These are phyloP conservation scores for Leccinum pellstonianum DNA, from an alignment of 768 basidiomycete genomes.

Conservation along the genomic window DNA sequence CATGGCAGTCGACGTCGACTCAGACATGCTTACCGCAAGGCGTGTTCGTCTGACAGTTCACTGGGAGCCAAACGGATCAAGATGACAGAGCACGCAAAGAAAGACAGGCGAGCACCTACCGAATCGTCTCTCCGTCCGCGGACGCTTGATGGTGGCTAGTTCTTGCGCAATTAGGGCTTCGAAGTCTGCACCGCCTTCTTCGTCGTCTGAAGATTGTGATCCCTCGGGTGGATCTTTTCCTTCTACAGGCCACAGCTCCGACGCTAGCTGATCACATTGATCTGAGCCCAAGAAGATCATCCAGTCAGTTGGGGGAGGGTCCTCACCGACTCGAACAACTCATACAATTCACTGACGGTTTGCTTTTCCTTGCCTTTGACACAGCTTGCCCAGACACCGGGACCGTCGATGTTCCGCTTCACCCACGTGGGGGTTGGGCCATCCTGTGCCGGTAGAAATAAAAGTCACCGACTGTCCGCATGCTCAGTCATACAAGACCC, in stretches of 20 bases:
- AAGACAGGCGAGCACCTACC: constrained; percentile 39
- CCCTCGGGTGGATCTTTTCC: constrained; percentile 24
- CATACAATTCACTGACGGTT: constrained; percentile 72
- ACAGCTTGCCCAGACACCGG: constrained; percentile 85
- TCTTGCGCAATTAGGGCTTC: constrained; percentile 75
- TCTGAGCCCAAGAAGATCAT: not conserved
- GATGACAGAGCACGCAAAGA: not conserved
- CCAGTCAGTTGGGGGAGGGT: not conserved
- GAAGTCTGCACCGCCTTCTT: constrained; percentile 47
- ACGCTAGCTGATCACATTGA: constrained; percentile 52
- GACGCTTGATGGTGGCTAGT: constrained; percentile 66
- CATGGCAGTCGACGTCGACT: not conserved
- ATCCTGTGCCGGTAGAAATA: constrained; percentile 42
- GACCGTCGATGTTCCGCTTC: constrained; percentile 69
- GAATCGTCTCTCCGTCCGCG: constrained; percentile 62
- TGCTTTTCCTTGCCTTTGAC: constrained; percentile 83
- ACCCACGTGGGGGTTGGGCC: constrained; percentile 61
- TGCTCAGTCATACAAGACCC: not conserved
- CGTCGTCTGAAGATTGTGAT: constrained; percentile 34
- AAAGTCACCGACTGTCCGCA: not conserved
- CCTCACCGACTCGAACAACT: constrained; percentile 74
- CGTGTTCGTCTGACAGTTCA: constrained; percentile 76
- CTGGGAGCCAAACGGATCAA: constrained; percentile 37
- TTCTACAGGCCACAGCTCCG: constrained; percentile 65
- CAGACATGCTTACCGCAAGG: constrained; percentile 55